A percentile compares a stretch with the other conserved stretches of the same genome.
Evolutionary conservation across 768 basidiomycete genomes (phyloP).

Genomic region (Asterophora lycoperdoides): DNA sequence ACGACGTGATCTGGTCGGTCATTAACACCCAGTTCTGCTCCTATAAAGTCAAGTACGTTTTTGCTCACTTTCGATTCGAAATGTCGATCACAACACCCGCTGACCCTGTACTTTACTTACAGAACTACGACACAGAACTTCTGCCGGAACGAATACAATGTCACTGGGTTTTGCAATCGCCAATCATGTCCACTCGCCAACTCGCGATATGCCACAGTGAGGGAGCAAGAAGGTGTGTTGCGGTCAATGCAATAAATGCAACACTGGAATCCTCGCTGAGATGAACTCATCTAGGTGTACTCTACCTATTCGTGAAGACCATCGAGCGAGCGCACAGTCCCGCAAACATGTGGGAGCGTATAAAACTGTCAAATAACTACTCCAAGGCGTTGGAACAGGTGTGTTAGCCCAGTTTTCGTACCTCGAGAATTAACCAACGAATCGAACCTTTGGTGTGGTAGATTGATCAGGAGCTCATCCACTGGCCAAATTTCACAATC

Average conservation of each 20-base stretch:
- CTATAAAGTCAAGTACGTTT: slow-evolving; percentile 95
- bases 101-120: slow-evolving; percentile 13
- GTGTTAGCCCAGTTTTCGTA: neutral
- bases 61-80: slow-evolving; percentile 37
- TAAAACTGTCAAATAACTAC: slow-evolving; percentile 92
- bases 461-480: slow-evolving; percentile 95
- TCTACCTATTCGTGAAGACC: slow-evolving; percentile 96
- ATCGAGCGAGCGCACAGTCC: slow-evolving; percentile 97
- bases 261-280: neutral
- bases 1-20: slow-evolving; percentile 98
- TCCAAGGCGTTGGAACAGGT: slow-evolving; percentile 94
- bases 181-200: slow-evolving; percentile 98
- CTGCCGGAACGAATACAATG: slow-evolving; percentile 98
- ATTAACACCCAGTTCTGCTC: slow-evolving; percentile 96
- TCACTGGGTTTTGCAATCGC: slow-evolving; percentile 91
- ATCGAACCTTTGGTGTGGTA: slow-evolving; percentile 26
- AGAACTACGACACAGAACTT: slow-evolving; percentile 97
- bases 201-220: slow-evolving; percentile 95
- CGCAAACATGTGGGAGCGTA: slow-evolving; percentile 96
- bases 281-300: slow-evolving; percentile 46
- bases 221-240: slow-evolving; percentile 82
- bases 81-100: neutral
- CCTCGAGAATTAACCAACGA: neutral
- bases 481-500: slow-evolving; percentile 96
- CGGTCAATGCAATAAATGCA: neutral